These are phyloP conservation scores for Sorghum bicolor DNA, from an alignment of 176 grass and related monocot species.

Conservation along the genomic window Sorghum_bicolor_NCBIv3 NC_012871.2:68978501-68979000, in stretches of 20 bases:
- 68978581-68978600: background rate
- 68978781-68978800: background rate
- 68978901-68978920: slow-evolving; percentile 13
- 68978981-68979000: background rate
- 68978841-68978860: background rate
- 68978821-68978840: background rate
- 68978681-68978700: slow-evolving; percentile 25
- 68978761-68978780: slow-evolving; percentile 25
- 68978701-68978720: slow-evolving; percentile 9
- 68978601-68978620: background rate
- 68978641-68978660: background rate
- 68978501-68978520: slow-evolving; percentile 26
- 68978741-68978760: slow-evolving; percentile 19
- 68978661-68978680: slow-evolving; percentile 11
- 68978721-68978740: slow-evolving; percentile 23
- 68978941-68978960: slow-evolving; percentile 23
- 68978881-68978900: slow-evolving; percentile 18
- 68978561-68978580: background rate
- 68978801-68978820: background rate
- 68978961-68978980: slow-evolving; percentile 12
- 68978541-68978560: slow-evolving; percentile 15
- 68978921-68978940: slow-evolving; percentile 13
- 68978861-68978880: slow-evolving; percentile 3
- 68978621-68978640: background rate
- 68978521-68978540: slow-evolving; percentile 17